These are phyloP conservation scores for Exophiala mesophila DNA, from an alignment of 2,329 filamentous ascomycete species.

Conservation along the genomic window DNA sequence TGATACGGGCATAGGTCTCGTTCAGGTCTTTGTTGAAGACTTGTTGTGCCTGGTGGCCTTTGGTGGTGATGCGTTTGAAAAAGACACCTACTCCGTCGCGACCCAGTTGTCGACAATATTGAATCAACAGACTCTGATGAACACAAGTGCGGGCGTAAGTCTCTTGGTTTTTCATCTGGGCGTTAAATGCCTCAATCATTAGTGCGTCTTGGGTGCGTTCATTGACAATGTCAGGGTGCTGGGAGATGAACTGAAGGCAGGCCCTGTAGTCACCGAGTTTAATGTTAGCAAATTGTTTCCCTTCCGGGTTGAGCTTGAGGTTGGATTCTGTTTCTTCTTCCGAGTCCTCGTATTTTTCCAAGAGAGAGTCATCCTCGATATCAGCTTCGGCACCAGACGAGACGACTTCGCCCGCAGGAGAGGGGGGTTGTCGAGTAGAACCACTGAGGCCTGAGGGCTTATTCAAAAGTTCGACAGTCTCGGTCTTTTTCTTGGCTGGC, in stretches of 20 bases:
- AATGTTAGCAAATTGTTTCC: conserved; percentile 77
- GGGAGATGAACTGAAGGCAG: conserved; percentile 70
- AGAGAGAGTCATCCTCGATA: conserved; percentile 47
- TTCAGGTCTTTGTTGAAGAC: conserved; percentile 92
- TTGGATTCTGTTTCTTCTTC: conserved; percentile 60
- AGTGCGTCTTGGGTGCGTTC: conserved; percentile 89
- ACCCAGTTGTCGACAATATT: conserved; percentile 89
- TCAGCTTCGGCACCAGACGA: conserved; percentile 59
- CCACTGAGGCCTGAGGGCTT: conserved; percentile 26
- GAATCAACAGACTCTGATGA: conserved; percentile 84
- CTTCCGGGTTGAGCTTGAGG: conserved; percentile 69
- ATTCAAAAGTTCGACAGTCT: conserved; percentile 70
- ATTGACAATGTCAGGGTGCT: conserved; percentile 70
- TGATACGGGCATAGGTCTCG: conserved; percentile 78
- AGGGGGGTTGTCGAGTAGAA: conserved; percentile 33
- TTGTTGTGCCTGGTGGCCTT: conserved; percentile 81
- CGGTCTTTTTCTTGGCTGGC: conserved; percentile 13
- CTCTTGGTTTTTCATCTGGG: conserved; percentile 69
- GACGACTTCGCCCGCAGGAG: conserved; percentile 39
- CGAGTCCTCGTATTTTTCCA: conserved; percentile 38
- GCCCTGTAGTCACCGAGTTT: conserved; percentile 67
- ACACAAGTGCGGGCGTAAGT: conserved; percentile 81
- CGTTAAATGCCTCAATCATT: conserved; percentile 86
- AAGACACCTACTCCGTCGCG: conserved; percentile 84
- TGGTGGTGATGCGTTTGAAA: conserved; percentile 91